Conservation (phyloP, 345 rosid species). For the Odontarrhena argentea region DNA sequence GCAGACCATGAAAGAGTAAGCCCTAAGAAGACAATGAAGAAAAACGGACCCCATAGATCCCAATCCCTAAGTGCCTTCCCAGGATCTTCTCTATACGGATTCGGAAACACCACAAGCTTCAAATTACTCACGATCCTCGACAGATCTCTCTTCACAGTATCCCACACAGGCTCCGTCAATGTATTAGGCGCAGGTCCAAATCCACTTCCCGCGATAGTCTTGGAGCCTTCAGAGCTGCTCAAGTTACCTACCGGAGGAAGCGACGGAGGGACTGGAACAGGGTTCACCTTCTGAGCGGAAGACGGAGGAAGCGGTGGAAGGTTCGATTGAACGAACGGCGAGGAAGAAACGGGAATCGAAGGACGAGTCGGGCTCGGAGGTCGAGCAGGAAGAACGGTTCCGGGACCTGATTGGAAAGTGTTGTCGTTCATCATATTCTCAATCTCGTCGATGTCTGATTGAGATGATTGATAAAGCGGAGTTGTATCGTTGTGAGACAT, state of each 20-base stretch:
- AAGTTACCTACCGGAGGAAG: conserved; percentile 43
- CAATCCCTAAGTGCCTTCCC: conserved; percentile 98
- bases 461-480: conserved; percentile 84
- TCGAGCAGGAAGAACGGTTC: conserved; percentile 84
- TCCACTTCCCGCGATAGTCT: conserved; percentile 43
- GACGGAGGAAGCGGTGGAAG: conserved; percentile 57
- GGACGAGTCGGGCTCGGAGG: conserved; percentile 83
- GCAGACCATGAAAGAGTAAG: conserved; percentile 73
- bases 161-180: conserved; percentile 96
- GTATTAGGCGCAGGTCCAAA: conserved; percentile 88
- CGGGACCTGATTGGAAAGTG: conserved; percentile 66
- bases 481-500: conserved; percentile 88
- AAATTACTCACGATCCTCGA: conserved; percentile 89
- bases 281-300: conserved; percentile 43
- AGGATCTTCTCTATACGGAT: conserved; percentile 89
- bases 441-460: conserved; percentile 99
- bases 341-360: conserved; percentile 72
- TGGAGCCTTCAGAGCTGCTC: conserved; percentile 21
- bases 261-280: conserved; percentile 49
- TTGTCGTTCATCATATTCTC: conserved; percentile 82
- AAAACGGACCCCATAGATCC: conserved; percentile 99
- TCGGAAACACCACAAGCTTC: conserved; percentile 96
- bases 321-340: conserved; percentile 67
- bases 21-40: conserved; percentile 89
- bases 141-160: conserved; percentile 96